Percentiles rank a stretch among this genome's conserved stretches.
phyloP scores from a whole-genome alignment of 371 early-diverging fungal species.

The Saksenaea oblongispora region DNA sequence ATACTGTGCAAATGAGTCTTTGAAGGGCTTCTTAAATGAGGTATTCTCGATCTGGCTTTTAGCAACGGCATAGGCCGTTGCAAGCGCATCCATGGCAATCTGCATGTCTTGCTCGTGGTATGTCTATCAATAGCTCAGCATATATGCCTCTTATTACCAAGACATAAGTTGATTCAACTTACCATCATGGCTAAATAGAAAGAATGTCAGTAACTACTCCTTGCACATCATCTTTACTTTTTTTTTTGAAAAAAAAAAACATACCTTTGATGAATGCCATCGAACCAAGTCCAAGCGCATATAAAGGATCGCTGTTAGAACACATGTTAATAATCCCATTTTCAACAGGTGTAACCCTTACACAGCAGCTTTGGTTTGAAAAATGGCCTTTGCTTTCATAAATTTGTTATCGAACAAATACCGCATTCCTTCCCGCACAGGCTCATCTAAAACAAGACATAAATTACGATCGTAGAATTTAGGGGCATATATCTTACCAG shows the following conservation, averaged over 20 bases:
- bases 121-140: conserved; percentile 23
- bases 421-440: conserved; percentile 42
- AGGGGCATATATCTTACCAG: conserved; percentile 30
- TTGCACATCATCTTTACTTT: background rate
- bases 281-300: conserved; percentile 47
- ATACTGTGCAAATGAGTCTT: conserved; percentile 38
- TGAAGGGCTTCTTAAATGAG: conserved; percentile 35
- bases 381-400: conserved; percentile 49
- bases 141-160: background rate
- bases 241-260: too few relatives aligned
- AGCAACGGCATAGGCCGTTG: conserved; percentile 42
- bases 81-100: conserved; percentile 37
- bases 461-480: conserved; percentile 7
- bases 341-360: conserved; percentile 14
- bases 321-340: background rate
- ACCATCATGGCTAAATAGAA: conserved; percentile 18
- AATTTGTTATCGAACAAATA: conserved; percentile 51
- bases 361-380: conserved; percentile 40
- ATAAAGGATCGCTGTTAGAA: conserved; percentile 39
- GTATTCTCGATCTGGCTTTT: conserved; percentile 44
- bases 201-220: background rate
- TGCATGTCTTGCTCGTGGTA: conserved; percentile 36
- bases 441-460: conserved; percentile 37
- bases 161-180: background rate
- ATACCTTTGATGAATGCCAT: conserved; percentile 55